Base-by-base conservation (phyloP, 352 stramenopile genomes). In the Globisporangium carolinianum region DNA sequence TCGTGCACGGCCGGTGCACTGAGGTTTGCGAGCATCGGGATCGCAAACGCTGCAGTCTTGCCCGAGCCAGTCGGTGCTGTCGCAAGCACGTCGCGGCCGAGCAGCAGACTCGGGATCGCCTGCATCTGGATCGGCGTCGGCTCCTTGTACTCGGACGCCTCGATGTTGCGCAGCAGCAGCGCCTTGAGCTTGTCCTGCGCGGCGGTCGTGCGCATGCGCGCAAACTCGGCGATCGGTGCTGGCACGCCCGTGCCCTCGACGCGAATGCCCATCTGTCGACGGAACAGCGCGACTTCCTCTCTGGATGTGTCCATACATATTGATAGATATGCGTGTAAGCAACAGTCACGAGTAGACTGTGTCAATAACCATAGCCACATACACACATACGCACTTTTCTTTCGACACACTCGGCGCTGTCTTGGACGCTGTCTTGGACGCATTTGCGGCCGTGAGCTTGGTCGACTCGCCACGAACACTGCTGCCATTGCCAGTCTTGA, bases 111-210 rank as follows among this genome's bases (percentile, higher is more conserved):
- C 39, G 95, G 94, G 52, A 98, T 96, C 17, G 91, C 81, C 69
- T 98, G 92, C 97, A 99, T 99, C 73, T 99, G 98, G 65, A 99
- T 98, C 4, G 97, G 80, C 47, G 97, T 99, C 3, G 98, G 98
- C 66, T 99, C 97, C 66, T 98, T 98, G 90, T 98, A 99, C 62
- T 92, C 81, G 32, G 86, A 95, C 7, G 67, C 71, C 53, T 94
- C 86, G 42, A 95, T 90, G 66, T 93, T 95, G 42, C 82, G 71
- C 24, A 95, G 67, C 14, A 95, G 62, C 35, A 91, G 60, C 15
- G 60, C 54, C 46, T 80, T 84, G 67, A 94, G 80, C 24, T 79
- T 69, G 24, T 70, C 69, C 38, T 82, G 58, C 38, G 49, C 62
- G 0, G 56, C 60, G 58, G 65, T 71, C 65, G 88, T 54, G 17